A percentile compares a stretch with the other conserved stretches of the same genome.
phyloP scores from a whole-genome alignment of 441 rosid genomes.

The Lepidium campestre region DNA sequence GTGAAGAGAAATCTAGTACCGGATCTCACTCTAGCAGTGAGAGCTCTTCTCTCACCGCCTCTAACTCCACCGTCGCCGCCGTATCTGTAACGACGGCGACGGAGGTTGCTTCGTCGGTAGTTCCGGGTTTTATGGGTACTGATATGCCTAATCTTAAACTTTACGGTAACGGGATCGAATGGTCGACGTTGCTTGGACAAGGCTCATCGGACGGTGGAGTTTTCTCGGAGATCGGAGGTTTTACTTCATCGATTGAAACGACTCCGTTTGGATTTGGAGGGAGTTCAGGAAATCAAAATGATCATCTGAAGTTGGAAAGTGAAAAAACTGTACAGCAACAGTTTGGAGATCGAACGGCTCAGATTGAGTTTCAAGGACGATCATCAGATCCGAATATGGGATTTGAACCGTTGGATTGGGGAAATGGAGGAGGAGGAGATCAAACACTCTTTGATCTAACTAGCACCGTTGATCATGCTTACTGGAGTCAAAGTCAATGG shows the following conservation, averaged over 20 bases:
- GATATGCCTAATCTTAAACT: constrained; percentile 29
- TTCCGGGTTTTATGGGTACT: constrained; percentile 28
- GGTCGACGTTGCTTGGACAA: constrained; percentile 46
- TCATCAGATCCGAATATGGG: constrained; percentile 36
- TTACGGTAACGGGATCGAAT: constrained; percentile 38
- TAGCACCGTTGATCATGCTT: constrained; percentile 52
- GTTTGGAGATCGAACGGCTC: constrained; percentile 44
- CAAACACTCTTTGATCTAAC: constrained; percentile 64
- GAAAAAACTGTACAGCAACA: constrained; percentile 24
- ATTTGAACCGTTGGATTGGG: constrained; percentile 79
- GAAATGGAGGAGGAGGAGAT: constrained; percentile 41
- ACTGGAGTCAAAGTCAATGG: constrained; percentile 85
- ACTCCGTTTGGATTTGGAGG: constrained; percentile 42
- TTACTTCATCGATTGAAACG: constrained; percentile 41
- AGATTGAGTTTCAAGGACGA: not conserved
- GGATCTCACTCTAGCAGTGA: constrained; percentile 48
- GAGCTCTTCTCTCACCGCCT: constrained; percentile 75
- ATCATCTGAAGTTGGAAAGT: constrained; percentile 30
- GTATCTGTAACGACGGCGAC: constrained; percentile 13
- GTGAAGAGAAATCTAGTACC: constrained; percentile 29
- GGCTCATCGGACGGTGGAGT: constrained; percentile 48
- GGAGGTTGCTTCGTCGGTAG: constrained; percentile 38
- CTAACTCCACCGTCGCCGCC: constrained; percentile 31
- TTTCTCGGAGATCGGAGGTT: constrained; percentile 72
- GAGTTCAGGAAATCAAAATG: constrained; percentile 21